phyloP scores from a whole-genome alignment of 148 eudicot species.

The Fagopyrum homotropicum region DNA sequence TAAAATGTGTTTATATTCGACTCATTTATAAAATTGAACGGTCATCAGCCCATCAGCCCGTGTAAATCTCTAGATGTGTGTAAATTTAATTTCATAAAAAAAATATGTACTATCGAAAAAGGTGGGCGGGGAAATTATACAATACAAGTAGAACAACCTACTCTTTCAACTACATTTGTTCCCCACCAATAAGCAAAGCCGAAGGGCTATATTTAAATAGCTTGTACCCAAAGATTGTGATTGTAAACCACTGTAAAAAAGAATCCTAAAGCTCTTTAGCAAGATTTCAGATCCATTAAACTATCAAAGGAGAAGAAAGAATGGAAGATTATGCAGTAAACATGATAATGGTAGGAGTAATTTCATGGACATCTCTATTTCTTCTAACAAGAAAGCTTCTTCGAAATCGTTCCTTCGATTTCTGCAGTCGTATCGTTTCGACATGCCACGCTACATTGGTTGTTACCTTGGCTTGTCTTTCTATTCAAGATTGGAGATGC shows the following conservation, averaged over 20 bases:
- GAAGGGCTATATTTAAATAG: neutral
- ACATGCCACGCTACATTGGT: conserved; percentile 58
- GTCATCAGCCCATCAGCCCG: no score
- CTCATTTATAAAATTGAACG: no score
- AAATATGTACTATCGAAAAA: no score
- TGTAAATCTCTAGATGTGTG: no score
- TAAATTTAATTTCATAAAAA: no score
- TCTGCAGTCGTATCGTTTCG: conserved; percentile 76
- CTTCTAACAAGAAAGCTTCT: conserved; percentile 43
- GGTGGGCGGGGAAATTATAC: no score
- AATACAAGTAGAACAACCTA: neutral
- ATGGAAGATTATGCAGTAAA: conserved; percentile 56
- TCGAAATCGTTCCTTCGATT: conserved; percentile 54
- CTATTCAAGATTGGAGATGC: conserved; percentile 73
- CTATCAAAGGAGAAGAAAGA: neutral
- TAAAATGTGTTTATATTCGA: no score
- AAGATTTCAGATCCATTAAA: neutral
- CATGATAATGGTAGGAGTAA: conserved; percentile 32
- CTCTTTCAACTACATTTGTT: neutral
- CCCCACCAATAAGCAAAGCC: neutral
- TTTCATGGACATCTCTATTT: conserved; percentile 63
- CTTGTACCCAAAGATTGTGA: neutral
- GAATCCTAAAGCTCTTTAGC: neutral
- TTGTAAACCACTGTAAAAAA: no score
- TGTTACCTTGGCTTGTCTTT: conserved; percentile 41